A percentile compares a stretch with the other conserved stretches of the same genome.
phyloP scores from a whole-genome alignment of 2,329 filamentous ascomycete genomes.

The Botrytis elliptica region DNA sequence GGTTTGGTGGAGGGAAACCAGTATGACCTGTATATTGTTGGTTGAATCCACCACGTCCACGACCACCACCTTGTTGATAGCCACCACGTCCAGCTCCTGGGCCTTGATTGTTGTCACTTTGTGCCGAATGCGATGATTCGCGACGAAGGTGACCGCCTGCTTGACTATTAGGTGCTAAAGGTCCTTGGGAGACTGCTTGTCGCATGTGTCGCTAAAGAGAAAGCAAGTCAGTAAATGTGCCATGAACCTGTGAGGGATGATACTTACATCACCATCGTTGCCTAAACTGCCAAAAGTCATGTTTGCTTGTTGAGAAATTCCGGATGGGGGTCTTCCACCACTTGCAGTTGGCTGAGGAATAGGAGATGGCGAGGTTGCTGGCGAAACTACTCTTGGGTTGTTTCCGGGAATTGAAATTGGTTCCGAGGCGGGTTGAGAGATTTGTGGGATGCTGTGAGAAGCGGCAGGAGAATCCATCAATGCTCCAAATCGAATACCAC shows the following conservation, averaged over 20 bases:
- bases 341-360: constrained; percentile 84
- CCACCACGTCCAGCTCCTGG: constrained; percentile 51
- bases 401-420: constrained; percentile 60
- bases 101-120: constrained; percentile 66
- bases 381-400: constrained; percentile 76
- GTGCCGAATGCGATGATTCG: constrained; percentile 80
- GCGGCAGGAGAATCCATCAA: constrained; percentile 66
- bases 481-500: constrained; percentile 78
- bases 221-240: constrained; percentile 31
- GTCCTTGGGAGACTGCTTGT: constrained; percentile 61
- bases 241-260: constrained; percentile 35
- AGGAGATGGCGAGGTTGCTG: constrained; percentile 84
- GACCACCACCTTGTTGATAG: constrained; percentile 54
- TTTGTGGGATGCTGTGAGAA: constrained; percentile 65
- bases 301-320: constrained; percentile 66
- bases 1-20: constrained; percentile 49
- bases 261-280: constrained; percentile 76
- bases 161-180: constrained; percentile 60
- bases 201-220: constrained; percentile 63
- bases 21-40: constrained; percentile 50
- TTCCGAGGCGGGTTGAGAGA: constrained; percentile 46
- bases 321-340: constrained; percentile 71
- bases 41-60: constrained; percentile 58
- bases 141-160: constrained; percentile 73
- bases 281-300: constrained; percentile 80